phyloP scores from a whole-genome alignment of 2,329 filamentous ascomycete genomes.

The Aspergillus sp. region DNA sequence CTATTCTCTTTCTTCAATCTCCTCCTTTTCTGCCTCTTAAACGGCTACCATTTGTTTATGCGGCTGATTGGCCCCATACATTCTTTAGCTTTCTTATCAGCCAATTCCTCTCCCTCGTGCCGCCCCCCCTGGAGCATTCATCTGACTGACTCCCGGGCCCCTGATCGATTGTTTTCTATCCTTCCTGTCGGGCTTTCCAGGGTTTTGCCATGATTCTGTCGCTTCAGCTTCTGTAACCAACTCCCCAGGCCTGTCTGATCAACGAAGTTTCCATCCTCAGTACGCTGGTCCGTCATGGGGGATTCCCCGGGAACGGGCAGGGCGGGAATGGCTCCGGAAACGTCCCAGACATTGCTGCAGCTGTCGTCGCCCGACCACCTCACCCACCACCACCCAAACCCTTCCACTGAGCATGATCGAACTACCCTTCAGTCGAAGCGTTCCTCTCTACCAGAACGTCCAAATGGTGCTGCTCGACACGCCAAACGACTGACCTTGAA shows the following conservation, averaged over 20 bases:
- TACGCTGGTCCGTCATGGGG: constrained; percentile 37
- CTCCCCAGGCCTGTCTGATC: neutral
- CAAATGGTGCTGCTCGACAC: constrained; percentile 41
- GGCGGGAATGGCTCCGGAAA: constrained; percentile 31
- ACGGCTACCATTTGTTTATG: neutral
- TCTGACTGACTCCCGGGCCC: too few species aligned
- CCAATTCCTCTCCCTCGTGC: neutral
- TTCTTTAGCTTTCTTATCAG: neutral
- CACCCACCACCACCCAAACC: constrained; percentile 15
- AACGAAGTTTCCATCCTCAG: constrained; percentile 10
- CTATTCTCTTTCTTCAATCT: constrained; percentile 1
- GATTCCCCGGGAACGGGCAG: constrained; percentile 34
- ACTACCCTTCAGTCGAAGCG: constrained; percentile 29
- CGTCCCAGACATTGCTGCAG: constrained; percentile 26
- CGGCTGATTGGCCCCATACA: neutral
- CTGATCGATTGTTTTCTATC: too few species aligned
- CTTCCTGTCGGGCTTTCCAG: too few species aligned
- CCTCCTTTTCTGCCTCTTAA: constrained; percentile 6
- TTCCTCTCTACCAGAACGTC: constrained; percentile 36
- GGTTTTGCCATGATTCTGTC: constrained; percentile 18
- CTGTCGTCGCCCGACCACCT: constrained; percentile 7
- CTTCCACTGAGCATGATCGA: constrained; percentile 15
- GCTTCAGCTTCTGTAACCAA: constrained; percentile 4
- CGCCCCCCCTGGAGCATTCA: too few species aligned
- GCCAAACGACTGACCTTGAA: constrained; percentile 50